A percentile compares a stretch with the other conserved stretches of the same genome.
Evolutionary conservation across 1,284 basidiomycete species (phyloP).

Genomic region (Irpex rosettiformis): DNA sequence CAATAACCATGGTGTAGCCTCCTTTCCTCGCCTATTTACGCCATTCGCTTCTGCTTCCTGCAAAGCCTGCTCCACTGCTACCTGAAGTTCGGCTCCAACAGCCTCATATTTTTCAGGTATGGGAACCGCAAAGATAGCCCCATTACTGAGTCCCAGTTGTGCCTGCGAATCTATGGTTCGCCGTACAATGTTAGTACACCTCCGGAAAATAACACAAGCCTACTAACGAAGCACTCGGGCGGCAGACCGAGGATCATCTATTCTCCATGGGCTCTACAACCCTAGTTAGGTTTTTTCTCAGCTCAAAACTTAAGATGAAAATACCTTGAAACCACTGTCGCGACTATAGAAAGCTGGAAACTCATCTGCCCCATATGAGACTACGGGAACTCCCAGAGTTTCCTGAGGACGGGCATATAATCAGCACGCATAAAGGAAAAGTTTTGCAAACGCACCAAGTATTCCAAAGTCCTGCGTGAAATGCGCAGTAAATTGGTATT

Average conservation of each 20-base stretch:
- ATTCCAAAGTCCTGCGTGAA: constrained; percentile 79
- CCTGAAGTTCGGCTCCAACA: constrained; percentile 70
- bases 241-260: constrained; percentile 56
- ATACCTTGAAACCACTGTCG: constrained; percentile 78
- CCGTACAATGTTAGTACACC: neutral
- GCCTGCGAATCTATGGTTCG: constrained; percentile 49
- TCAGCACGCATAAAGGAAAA: neutral
- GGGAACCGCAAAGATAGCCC: constrained; percentile 85
- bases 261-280: constrained; percentile 66
- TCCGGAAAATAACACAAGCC: neutral
- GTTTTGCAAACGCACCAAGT: constrained; percentile 56
- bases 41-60: constrained; percentile 81
- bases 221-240: constrained; percentile 70
- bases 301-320: constrained; percentile 5
- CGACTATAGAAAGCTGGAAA: constrained; percentile 97
- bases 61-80: constrained; percentile 84
- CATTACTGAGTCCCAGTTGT: constrained; percentile 64
- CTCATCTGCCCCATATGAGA: constrained; percentile 76
- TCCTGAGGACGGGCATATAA: constrained; percentile 51
- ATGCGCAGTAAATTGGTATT: constrained; percentile 1
- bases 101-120: constrained; percentile 80
- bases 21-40: constrained; percentile 81
- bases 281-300: too few relatives aligned
- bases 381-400: constrained; percentile 92
- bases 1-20: constrained; percentile 95